phyloP scores from a whole-genome alignment of 371 early-diverging fungal genomes.

The Mortierella sp. region DNA sequence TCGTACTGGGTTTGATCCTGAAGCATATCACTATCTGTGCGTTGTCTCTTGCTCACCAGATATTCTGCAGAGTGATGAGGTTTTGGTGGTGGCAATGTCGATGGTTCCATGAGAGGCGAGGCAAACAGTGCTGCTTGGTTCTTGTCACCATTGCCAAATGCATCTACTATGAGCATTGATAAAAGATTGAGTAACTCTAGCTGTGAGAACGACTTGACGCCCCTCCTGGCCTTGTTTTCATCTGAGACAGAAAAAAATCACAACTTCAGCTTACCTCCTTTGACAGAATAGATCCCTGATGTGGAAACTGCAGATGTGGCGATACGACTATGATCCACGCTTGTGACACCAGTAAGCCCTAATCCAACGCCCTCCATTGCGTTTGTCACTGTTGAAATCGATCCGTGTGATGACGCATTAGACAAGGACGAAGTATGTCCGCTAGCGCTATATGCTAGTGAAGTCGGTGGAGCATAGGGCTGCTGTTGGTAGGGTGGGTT shows the following conservation, averaged over 20 bases:
- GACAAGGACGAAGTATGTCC: slow-evolving; percentile 18
- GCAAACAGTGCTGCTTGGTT: slow-evolving; percentile 9
- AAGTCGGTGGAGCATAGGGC: slow-evolving; percentile 17
- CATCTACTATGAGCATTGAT: background rate
- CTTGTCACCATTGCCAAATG: background rate
- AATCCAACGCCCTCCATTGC: slow-evolving; percentile 34
- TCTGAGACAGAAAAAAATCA: background rate
- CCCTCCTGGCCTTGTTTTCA: background rate
- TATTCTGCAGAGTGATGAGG: slow-evolving; percentile 20
- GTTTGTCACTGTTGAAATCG: slow-evolving; percentile 20
- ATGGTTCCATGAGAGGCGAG: slow-evolving; percentile 9
- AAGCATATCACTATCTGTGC: background rate
- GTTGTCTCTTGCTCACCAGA: slow-evolving; percentile 3
- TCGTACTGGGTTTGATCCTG: background rate
- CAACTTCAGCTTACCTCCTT: slow-evolving; percentile 10
- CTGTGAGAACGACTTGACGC: too few relatives aligned
- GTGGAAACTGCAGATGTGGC: background rate
- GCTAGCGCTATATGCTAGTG: slow-evolving; percentile 17
- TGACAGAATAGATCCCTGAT: background rate
- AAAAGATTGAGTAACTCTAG: background rate
- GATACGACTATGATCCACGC: slow-evolving; percentile 26
- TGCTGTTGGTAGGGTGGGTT: slow-evolving; percentile 24
- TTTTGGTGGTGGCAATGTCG: background rate
- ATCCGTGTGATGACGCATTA: slow-evolving; percentile 29
- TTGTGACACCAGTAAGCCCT: slow-evolving; percentile 29